These are phyloP conservation scores for Salix viminalis DNA, from an alignment of 345 rosid species.

Conservation along the genomic window DNA sequence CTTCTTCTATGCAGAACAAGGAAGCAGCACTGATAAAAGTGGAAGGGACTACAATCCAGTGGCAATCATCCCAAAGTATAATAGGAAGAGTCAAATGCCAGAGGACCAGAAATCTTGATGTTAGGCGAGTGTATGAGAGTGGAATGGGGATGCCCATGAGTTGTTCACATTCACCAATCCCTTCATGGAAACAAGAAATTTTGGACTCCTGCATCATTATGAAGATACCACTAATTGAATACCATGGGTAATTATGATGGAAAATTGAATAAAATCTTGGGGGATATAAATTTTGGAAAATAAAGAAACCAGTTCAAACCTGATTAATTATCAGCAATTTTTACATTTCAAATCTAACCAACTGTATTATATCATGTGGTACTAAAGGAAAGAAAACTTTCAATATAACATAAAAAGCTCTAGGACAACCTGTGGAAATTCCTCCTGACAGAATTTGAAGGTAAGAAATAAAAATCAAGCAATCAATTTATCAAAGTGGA, in stretches of 20 bases:
- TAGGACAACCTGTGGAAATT: neutral
- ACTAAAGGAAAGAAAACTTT: neutral
- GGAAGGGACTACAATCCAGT: conserved; percentile 94
- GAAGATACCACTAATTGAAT: neutral
- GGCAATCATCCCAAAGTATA: conserved; percentile 98
- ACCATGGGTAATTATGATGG: neutral
- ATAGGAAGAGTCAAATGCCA: conserved; percentile 94
- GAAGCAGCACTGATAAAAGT: conserved; percentile 95
- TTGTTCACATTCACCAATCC: conserved; percentile 82
- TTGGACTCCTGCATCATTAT: conserved; percentile 57
- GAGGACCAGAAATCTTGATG: conserved; percentile 89
- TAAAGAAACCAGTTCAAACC: neutral
- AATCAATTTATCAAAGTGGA: conserved; percentile 10
- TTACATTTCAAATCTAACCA: neutral
- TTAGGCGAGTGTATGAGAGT: conserved; percentile 85
- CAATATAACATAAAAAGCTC: neutral
- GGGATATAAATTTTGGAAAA: neutral
- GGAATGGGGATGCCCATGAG: conserved; percentile 86
- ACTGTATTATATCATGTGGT: neutral
- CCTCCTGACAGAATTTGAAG: neutral
- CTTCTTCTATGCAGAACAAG: conserved; percentile 98
- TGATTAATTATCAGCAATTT: neutral
- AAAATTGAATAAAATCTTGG: neutral
- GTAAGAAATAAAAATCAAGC: neutral
- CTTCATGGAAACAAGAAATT: conserved; percentile 73